Evolutionary conservation across 495 filamentous ascomycete genomes (phyloP).

Genomic region (Hypoxylon cercidicola): DNA sequence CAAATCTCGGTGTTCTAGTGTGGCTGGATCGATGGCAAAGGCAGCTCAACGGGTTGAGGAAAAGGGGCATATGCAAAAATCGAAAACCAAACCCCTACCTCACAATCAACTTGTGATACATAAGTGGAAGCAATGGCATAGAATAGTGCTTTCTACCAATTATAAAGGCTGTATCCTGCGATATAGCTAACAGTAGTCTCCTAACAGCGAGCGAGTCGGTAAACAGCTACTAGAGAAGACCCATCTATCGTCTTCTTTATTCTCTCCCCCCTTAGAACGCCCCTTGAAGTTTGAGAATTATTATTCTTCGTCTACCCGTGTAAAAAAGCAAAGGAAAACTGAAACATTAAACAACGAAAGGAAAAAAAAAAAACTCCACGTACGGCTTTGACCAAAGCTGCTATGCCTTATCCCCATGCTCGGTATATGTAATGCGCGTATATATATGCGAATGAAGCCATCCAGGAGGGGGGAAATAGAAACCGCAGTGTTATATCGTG

Average conservation of each 20-base stretch:
- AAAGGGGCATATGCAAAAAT: slow-evolving; percentile 1
- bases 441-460: slow-evolving; percentile 40
- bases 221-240: slow-evolving; percentile 30
- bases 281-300: slow-evolving; percentile 26
- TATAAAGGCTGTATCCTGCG: not conserved
- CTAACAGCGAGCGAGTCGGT: slow-evolving; percentile 6
- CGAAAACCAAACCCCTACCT: no score
- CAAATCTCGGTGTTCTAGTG: not conserved
- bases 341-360: slow-evolving; percentile 5
- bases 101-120: no score
- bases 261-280: slow-evolving; percentile 26
- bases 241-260: slow-evolving; percentile 38
- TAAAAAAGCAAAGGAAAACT: slow-evolving; percentile 11
- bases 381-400: slow-evolving; percentile 40
- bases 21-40: no score
- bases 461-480: slow-evolving; percentile 7
- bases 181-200: not conserved
- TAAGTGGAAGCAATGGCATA: no score
- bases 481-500: slow-evolving; percentile 27
- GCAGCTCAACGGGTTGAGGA: not conserved
- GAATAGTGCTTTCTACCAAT: not conserved
- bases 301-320: slow-evolving; percentile 15
- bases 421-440: slow-evolving; percentile 26
- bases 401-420: slow-evolving; percentile 40
- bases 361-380: slow-evolving; percentile 29